Percentiles rank a stretch among this genome's conserved stretches.
Conservation (phyloP, 2,329 filamentous ascomycete genomes). For the Aspergillus luchuensis region DNA sequence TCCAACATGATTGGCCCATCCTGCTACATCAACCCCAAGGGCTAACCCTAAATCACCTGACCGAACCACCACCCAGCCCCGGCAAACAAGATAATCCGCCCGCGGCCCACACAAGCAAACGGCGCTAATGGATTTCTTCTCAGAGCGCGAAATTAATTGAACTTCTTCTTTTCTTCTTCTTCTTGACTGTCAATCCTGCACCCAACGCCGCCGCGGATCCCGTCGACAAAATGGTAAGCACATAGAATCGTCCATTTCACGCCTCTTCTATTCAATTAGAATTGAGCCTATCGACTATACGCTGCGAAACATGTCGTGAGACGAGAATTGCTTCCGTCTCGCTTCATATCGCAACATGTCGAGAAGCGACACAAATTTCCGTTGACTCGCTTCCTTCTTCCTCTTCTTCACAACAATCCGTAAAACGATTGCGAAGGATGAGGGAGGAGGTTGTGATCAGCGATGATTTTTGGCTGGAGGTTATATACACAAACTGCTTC, state of each 20-base stretch:
- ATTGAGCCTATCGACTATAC: conserved; percentile 44
- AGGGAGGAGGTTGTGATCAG: conserved; percentile 19
- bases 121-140: conserved; percentile 23
- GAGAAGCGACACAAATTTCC: conserved; percentile 38
- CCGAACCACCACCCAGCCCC: not conserved
- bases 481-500: conserved; percentile 25
- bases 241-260: conserved; percentile 46
- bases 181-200: conserved; percentile 45
- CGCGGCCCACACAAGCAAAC: conserved; percentile 37
- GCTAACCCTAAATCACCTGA: conserved; percentile 26
- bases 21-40: not conserved
- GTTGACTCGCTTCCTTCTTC: conserved; percentile 28
- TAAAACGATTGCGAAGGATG: conserved; percentile 29
- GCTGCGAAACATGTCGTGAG: conserved; percentile 41
- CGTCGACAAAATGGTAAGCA: conserved; percentile 61
- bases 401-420: conserved; percentile 21
- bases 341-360: conserved; percentile 28
- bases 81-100: conserved; percentile 26
- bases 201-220: conserved; percentile 52
- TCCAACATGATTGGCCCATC: too few relatives aligned
- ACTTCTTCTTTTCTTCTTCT: conserved; percentile 18
- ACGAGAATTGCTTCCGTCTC: conserved; percentile 22
- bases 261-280: conserved; percentile 16
- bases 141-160: conserved; percentile 17
- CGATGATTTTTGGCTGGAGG: conserved; percentile 59